Percentiles rank a stretch among this genome's conserved stretches.
These are phyloP conservation scores for Epichloe scottii DNA, from an alignment of 2,329 filamentous ascomycete species.

Conservation along the genomic window DNA sequence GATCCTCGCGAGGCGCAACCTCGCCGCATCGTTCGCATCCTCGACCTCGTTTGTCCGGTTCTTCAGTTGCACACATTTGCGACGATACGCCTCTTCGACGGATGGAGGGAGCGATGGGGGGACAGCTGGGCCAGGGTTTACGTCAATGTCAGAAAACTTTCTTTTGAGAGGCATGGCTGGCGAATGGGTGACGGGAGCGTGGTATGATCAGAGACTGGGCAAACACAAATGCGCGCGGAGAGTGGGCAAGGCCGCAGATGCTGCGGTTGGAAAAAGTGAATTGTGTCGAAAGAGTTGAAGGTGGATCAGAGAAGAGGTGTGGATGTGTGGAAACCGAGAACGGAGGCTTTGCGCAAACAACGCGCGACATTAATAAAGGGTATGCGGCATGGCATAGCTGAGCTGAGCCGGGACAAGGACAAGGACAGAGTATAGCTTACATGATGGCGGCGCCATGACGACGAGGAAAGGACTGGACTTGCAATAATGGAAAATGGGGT, in stretches of 20 bases:
- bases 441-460: conserved; percentile 17
- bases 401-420: neutral
- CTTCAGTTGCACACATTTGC: conserved; percentile 92
- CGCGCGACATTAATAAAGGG: neutral
- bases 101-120: conserved; percentile 65
- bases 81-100: conserved; percentile 88
- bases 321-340: neutral
- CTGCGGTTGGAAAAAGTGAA: neutral
- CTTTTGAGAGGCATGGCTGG: conserved; percentile 23
- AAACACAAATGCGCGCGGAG: neutral
- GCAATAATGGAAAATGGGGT: neutral
- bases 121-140: conserved; percentile 24
- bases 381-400: neutral
- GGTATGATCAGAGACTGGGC: neutral
- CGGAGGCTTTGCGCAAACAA: conserved; percentile 1
- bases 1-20: conserved; percentile 65
- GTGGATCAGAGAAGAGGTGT: no score
- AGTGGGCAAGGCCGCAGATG: no score
- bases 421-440: conserved; percentile 10
- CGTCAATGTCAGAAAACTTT: conserved; percentile 25
- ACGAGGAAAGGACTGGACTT: neutral
- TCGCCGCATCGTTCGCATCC: conserved; percentile 74
- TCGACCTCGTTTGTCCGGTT: conserved; percentile 86
- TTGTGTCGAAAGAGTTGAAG: no score
- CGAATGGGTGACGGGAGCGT: neutral